These are phyloP conservation scores for Apiospora sp. DNA, from an alignment of 2,329 filamentous ascomycete species.

Conservation along the genomic window DNA sequence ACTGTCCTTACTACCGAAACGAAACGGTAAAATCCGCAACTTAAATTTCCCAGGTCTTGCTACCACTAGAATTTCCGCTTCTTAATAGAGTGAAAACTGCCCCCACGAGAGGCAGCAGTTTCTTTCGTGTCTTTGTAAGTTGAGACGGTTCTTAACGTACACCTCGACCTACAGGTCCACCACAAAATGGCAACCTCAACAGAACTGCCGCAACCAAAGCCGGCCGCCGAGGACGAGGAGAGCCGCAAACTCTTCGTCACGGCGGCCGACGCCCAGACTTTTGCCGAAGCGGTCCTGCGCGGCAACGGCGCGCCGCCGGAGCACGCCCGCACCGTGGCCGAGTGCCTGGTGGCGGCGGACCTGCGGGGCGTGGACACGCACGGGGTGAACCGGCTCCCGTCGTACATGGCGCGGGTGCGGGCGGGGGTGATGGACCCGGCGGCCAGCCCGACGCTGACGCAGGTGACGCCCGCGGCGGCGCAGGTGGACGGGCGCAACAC, in stretches of 20 bases:
- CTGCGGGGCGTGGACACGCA: constrained; percentile 83
- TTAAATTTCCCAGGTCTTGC: neutral
- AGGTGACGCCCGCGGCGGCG: constrained; percentile 75
- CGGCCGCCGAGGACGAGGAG: neutral
- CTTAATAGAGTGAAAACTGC: neutral
- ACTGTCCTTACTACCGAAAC: neutral
- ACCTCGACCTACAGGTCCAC: neutral
- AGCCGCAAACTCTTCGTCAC: constrained; percentile 44
- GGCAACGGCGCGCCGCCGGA: constrained; percentile 66
- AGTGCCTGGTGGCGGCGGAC: constrained; percentile 76
- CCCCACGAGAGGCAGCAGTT: neutral
- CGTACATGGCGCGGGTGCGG: constrained; percentile 77
- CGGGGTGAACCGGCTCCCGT: constrained; percentile 79
- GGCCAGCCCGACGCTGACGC: constrained; percentile 64
- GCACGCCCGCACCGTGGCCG: constrained; percentile 70
- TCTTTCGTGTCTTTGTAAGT: neutral
- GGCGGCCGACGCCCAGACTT: constrained; percentile 51
- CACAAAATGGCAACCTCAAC: neutral
- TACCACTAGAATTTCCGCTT: neutral
- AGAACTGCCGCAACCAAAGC: neutral
- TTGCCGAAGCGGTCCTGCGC: constrained; percentile 62
- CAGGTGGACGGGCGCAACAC: constrained; percentile 74
- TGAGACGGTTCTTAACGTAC: neutral
- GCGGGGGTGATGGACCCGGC: constrained; percentile 71
- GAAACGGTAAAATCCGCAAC: neutral